These are phyloP conservation scores for Ophiostoma tasmaniense DNA, from an alignment of 2,329 filamentous ascomycete species.

Conservation along the genomic window DNA sequence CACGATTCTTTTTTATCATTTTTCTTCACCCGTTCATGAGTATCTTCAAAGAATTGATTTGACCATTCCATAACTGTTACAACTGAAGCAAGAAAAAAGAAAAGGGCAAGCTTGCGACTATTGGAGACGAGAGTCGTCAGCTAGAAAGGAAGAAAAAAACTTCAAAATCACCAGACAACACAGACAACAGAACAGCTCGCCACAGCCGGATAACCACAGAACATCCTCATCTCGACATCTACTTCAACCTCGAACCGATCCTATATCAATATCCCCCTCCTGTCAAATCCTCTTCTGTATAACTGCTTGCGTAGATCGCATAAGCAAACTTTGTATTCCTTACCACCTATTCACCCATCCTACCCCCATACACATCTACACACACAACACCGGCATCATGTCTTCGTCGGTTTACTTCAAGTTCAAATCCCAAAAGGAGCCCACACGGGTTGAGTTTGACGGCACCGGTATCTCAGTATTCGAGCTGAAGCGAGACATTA, in stretches of 20 bases:
- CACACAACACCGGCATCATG: conserved; percentile 47
- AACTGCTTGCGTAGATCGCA: conserved; percentile 13
- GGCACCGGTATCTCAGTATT: conserved; percentile 97
- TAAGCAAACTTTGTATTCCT: background rate
- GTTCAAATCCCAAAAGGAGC: conserved; percentile 98
- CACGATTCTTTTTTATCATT: conserved; percentile 10
- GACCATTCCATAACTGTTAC: conserved; percentile 23
- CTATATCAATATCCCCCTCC: background rate
- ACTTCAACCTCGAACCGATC: background rate
- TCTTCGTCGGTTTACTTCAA: conserved; percentile 98
- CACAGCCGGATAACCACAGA: too few species aligned
- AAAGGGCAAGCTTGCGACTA: background rate
- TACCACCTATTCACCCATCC: background rate
- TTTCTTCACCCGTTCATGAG: conserved; percentile 16
- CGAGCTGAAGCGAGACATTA: conserved; percentile 97
- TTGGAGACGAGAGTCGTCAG: background rate
- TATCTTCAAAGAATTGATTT: conserved; percentile 23
- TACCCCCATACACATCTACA: background rate
- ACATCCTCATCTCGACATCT: background rate
- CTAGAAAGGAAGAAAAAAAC: background rate
- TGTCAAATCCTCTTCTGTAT: background rate
- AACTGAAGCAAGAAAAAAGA: conserved; percentile 27
- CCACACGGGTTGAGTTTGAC: conserved; percentile 89
- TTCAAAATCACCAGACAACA: background rate
- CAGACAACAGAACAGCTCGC: background rate